Evolutionary conservation across 2,329 filamentous ascomycete genomes (phyloP), one percentile per base, ranked within the genome.

Genomic region (Dichotomopilus funicola): DNA sequence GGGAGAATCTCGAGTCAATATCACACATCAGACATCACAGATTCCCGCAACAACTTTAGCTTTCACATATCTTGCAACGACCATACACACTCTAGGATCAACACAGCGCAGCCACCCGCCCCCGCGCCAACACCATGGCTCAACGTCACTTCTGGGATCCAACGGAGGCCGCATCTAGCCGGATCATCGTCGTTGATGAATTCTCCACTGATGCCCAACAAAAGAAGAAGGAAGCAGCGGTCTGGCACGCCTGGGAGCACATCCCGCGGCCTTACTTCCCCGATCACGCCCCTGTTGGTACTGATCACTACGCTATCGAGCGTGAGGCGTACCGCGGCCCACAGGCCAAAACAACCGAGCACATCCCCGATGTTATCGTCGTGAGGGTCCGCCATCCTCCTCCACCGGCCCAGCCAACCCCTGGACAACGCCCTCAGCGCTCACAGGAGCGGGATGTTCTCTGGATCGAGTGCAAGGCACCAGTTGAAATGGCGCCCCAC

Each of bases 401-500:
- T 41, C 38, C 10, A 41, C 8, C 9, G 12, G 41, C 13, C 41
- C 41, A 44, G 41, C 41, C 12, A 44, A 19, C 41, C 12, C 12
- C 41, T 13, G 41, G 41, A 9, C 41, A 44, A n/a, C 41, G 41
- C 12, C 41, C 41, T 6, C 8, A 8, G 8, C 8, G 8, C 37
- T 27, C 19, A 27, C 8, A 9, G 8, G 37, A 38, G 37, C 43
- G 49, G 31, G 49, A 51, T 35, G 10, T 51, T 36, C 49, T 51
- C 49, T 51, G 49, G 49, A 27, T 51, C 37, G 49, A 51, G 31
- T 51, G 49, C 40, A 43, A 51, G 49, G 3, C 49, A 13, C 49
- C 49, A 2, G 13, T 6, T n/a, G 11, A 51, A 6, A n/a, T 27
- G 8, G 19, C 38, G 2, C 49, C 49, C 2, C 5, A 11, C 38